A percentile compares a stretch with the other conserved stretches of the same genome.
phyloP scores from a whole-genome alignment of 495 filamentous ascomycete species.

The Rostrohypoxylon terebratum region DNA sequence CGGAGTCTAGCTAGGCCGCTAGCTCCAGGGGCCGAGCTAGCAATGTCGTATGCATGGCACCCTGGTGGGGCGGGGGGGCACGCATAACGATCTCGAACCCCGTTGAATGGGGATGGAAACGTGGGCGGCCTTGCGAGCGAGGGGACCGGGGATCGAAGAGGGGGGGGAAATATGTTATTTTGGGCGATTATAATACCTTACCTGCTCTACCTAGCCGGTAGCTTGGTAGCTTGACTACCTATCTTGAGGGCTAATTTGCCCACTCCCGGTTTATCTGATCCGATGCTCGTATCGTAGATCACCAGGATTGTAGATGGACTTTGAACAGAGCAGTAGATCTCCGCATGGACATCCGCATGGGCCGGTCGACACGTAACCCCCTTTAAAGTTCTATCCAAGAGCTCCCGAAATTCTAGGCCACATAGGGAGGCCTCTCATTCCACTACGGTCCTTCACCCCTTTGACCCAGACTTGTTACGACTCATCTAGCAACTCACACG shows the following conservation, averaged over 20 bases:
- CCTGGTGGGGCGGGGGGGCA: background rate
- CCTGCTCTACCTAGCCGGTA: background rate
- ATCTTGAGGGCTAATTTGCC: background rate
- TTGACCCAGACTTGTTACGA: background rate
- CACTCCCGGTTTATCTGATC: background rate
- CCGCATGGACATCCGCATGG: background rate
- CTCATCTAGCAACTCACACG: background rate
- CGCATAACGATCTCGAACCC: background rate
- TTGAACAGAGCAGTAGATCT: background rate
- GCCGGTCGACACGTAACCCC: background rate
- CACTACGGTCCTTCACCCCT: background rate
- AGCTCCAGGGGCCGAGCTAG: conserved; percentile 1
- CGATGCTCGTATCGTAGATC: background rate
- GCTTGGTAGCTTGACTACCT: background rate
- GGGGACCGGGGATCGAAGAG: background rate
- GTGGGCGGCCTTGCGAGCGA: background rate
- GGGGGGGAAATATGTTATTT: too few species aligned
- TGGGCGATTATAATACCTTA: background rate
- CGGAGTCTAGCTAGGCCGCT: background rate
- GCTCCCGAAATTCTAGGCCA: background rate
- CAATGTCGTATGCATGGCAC: background rate
- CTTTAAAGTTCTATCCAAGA: background rate
- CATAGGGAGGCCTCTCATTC: background rate
- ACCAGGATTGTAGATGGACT: background rate
- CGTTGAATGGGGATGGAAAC: conserved; percentile 4